Evolutionary conservation across 2,329 filamentous ascomycete genomes (phyloP).

Genomic region (Sporothrix pallida): DNA sequence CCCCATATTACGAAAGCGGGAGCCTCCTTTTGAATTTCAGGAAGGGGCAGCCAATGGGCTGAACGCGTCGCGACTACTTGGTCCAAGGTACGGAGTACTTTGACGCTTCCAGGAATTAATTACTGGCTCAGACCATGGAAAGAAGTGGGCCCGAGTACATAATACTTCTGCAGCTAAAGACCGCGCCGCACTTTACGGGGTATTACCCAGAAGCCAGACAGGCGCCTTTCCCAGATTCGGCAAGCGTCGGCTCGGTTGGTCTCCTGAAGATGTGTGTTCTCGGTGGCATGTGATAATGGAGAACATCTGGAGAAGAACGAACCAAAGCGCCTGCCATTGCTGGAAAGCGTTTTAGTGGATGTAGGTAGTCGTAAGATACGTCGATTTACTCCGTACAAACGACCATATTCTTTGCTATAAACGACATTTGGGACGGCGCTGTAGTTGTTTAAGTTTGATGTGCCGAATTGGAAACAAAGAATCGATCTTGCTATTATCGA

Average conservation of each 20-base stretch:
- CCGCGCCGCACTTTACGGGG: slow-evolving; percentile 5
- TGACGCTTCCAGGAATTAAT: not conserved
- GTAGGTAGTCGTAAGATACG: no score
- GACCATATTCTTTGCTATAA: no score
- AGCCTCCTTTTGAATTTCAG: not conserved
- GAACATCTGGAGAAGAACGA: not conserved
- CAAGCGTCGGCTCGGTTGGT: slow-evolving; percentile 28
- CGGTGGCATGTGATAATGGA: slow-evolving; percentile 30
- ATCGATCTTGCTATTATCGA: no score
- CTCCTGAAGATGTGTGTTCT: not conserved
- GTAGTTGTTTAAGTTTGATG: no score
- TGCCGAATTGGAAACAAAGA: no score
- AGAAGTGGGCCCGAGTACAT: not conserved
- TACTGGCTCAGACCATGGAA: not conserved
- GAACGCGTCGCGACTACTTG: slow-evolving; percentile 7
- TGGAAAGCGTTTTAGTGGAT: no score
- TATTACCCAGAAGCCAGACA: not conserved
- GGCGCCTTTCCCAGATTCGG: slow-evolving; percentile 26
- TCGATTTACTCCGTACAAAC: no score
- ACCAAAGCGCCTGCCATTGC: not conserved
- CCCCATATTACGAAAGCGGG: slow-evolving; percentile 1
- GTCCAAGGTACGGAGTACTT: slow-evolving; percentile 9
- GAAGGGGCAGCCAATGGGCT: not conserved
- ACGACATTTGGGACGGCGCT: no score
- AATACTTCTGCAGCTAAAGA: slow-evolving; percentile 4